Conservation (phyloP, 192 early-diverging fungal genomes). For the Coemansia sp. region DNA sequence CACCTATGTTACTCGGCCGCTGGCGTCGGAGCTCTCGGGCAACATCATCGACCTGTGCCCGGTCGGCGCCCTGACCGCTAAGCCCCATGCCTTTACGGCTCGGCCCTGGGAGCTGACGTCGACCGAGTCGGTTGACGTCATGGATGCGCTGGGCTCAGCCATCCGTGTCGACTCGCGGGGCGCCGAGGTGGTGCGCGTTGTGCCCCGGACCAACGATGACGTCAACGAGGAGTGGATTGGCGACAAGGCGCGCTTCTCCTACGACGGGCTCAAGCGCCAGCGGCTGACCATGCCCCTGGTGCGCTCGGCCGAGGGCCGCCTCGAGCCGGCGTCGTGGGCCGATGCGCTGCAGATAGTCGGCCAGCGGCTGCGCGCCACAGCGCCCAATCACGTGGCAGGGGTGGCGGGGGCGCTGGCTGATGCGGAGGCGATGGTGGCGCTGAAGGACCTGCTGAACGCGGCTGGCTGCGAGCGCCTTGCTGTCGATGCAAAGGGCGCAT, state of each 20-base stretch:
- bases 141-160: slow-evolving; percentile 92
- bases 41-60: slow-evolving; percentile 98
- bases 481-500: slow-evolving; percentile 58
- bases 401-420: slow-evolving; percentile 92
- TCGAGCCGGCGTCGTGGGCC: slow-evolving; percentile 82
- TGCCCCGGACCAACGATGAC: slow-evolving; percentile 96
- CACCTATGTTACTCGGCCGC: slow-evolving; percentile 87
- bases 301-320: slow-evolving; percentile 67
- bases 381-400: slow-evolving; percentile 69
- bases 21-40: slow-evolving; percentile 93
- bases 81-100: slow-evolving; percentile 91
- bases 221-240: slow-evolving; percentile 99
- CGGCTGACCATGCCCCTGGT: slow-evolving; percentile 90
- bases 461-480: slow-evolving; percentile 82
- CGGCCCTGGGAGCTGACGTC: slow-evolving; percentile 97
- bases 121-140: slow-evolving; percentile 93
- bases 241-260: slow-evolving; percentile 94
- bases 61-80: slow-evolving; percentile 95
- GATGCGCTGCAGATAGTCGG: slow-evolving; percentile 78
- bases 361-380: slow-evolving; percentile 59
- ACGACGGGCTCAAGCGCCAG: slow-evolving; percentile 95
- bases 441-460: slow-evolving; percentile 93
- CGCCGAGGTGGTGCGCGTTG: slow-evolving; percentile 92
- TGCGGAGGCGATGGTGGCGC: slow-evolving; percentile 87
- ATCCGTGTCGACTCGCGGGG: slow-evolving; percentile 96